These are phyloP conservation scores for Sesbania bispinosa DNA, from an alignment of 306 rosid genomes.

Conservation along the genomic window DNA sequence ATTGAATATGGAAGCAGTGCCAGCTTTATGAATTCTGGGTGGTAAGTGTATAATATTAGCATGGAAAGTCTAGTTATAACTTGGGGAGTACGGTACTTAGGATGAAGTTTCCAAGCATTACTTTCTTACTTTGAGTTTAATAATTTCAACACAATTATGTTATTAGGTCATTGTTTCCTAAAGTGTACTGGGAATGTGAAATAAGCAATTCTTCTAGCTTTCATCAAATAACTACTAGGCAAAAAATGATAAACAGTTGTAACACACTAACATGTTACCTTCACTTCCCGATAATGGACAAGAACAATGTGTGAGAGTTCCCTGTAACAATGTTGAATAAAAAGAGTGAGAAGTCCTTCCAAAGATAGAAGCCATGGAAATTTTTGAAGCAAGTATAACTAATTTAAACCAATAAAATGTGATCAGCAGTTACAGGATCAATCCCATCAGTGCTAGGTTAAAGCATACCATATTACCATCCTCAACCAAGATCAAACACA, in stretches of 20 bases:
- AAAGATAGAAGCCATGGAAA: not conserved
- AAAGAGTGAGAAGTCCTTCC: conserved; percentile 23
- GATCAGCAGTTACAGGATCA: not conserved
- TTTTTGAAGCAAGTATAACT: conserved; percentile 16
- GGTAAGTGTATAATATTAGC: not conserved
- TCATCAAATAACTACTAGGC: not conserved
- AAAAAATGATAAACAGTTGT: not conserved
- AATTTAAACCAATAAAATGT: conserved; percentile 16
- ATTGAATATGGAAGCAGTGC: conserved; percentile 2
- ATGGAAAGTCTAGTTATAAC: not conserved
- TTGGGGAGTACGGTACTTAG: not conserved
- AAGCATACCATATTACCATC: conserved; percentile 18
- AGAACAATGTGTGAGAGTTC: conserved; percentile 82
- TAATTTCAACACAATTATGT: not conserved
- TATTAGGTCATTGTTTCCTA: not conserved
- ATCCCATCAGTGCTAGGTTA: not conserved
- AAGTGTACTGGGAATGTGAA: not conserved
- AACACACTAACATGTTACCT: conserved; percentile 55
- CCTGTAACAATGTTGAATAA: conserved; percentile 46
- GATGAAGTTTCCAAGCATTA: not conserved
- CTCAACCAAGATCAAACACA: not conserved
- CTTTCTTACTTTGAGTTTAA: not conserved
- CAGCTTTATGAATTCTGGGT: too few relatives aligned
- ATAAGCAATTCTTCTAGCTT: conserved; percentile 6
- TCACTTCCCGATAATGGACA: conserved; percentile 79